Conservation (phyloP, 2,329 filamentous ascomycete species). For the Mollisia scopiformis region DNA sequence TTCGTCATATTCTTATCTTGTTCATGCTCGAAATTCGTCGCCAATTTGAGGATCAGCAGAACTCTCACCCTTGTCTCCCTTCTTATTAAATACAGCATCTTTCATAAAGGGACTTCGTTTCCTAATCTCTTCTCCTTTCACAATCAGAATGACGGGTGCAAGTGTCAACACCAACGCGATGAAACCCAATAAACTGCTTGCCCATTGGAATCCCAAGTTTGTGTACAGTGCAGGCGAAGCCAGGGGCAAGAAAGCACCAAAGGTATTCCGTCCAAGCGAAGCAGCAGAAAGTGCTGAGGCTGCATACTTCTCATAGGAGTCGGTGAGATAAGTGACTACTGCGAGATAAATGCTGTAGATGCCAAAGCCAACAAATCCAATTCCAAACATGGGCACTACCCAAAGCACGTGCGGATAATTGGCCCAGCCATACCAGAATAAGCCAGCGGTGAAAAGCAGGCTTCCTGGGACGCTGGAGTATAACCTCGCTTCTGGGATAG, state of each 20-base stretch:
- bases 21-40: too few relatives aligned
- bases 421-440: constrained; percentile 62
- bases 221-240: constrained; percentile 37
- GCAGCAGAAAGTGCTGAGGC: constrained; percentile 60
- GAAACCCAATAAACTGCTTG: constrained; percentile 45
- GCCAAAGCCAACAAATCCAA: constrained; percentile 50
- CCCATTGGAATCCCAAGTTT: constrained; percentile 46
- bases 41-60: too few relatives aligned
- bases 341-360: constrained; percentile 59
- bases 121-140: constrained; percentile 44
- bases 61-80: background rate
- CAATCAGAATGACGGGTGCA: constrained; percentile 44
- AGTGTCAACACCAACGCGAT: constrained; percentile 33
- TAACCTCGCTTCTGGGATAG: constrained; percentile 42
- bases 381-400: constrained; percentile 48
- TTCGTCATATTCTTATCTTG: too few relatives aligned
- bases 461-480: constrained; percentile 46
- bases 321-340: constrained; percentile 61
- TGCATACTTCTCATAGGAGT: constrained; percentile 57
- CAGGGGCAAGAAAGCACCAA: constrained; percentile 48
- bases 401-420: constrained; percentile 53
- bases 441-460: constrained; percentile 46
- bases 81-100: constrained; percentile 17
- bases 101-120: constrained; percentile 42
- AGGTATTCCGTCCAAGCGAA: constrained; percentile 43